Base-by-base conservation (phyloP, 345 rosid species). In the Trapa incisa region DNA sequence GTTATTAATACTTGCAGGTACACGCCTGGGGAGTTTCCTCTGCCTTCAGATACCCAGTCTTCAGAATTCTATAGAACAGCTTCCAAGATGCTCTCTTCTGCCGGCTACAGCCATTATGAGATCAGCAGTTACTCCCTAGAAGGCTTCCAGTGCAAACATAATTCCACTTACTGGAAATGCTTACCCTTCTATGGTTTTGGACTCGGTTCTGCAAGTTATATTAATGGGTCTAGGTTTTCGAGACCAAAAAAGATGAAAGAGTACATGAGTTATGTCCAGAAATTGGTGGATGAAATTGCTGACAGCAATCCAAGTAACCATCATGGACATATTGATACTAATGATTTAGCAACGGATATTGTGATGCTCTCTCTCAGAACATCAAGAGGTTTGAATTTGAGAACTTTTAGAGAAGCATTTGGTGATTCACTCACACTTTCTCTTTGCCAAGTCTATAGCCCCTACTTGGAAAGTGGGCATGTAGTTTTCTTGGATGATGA, bases 361-460 rank as follows among this genome's bases (percentile, higher is more conserved):
- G 58, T 94, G 72, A 90, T 94, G 99, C 84, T 94, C 33, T 88
- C 97, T 57, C 85, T 87, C 65, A 88, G 96, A 80, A 92, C 98
- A 36, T 84, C 89, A 48, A 79, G 75, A 74, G 99, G 92, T 61
- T 80, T 94, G 50, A 88, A 90, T 68, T 74, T 91, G 72, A 78
- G 75, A 78, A 79, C 79, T 38, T 88, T 82, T 68, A 69, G 68
- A 57, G 82, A 83, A 66, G 79, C 79, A 74, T 88, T 91, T 75
- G 97, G 97, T 13, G 72, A 74, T 54, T 74, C 80, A 6, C 76
- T 89, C n/a, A 74, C 81, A 65, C 61, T 61, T 47, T 74, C 89
- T 47, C 78, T 94, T 22, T 88, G 89, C 78, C 76, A 80, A 56
- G 83, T 74, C 36, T 94, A 81, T 64, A 78, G 80, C 70, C 86